These are phyloP conservation scores for Raphanus hybrid DNA, from an alignment of 441 rosid genomes.

Conservation along the genomic window DNA sequence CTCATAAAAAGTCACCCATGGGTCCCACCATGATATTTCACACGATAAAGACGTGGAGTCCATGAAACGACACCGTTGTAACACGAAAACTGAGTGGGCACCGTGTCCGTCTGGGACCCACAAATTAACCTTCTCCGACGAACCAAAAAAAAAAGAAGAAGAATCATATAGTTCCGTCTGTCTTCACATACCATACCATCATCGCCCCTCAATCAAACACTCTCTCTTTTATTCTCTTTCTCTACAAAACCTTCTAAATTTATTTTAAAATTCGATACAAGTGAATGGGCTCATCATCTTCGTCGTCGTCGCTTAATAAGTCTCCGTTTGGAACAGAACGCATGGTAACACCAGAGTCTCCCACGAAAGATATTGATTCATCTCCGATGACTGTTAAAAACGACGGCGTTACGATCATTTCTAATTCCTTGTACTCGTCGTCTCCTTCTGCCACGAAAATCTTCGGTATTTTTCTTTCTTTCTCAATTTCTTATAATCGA, in stretches of 20 bases:
- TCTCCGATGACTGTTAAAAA: slow-evolving; percentile 20
- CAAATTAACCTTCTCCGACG: slow-evolving; percentile 30
- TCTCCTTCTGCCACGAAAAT: slow-evolving; percentile 43
- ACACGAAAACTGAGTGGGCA: slow-evolving; percentile 46
- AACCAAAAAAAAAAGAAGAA: slow-evolving; percentile 10
- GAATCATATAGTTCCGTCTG: slow-evolving; percentile 24
- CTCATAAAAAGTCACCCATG: background rate
- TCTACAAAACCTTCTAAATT: background rate
- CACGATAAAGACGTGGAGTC: slow-evolving; percentile 25
- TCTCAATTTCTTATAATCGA: background rate
- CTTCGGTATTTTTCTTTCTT: slow-evolving; percentile 46
- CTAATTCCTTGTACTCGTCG: slow-evolving; percentile 35
- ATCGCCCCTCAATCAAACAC: background rate
- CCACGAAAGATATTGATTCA: slow-evolving; percentile 48
- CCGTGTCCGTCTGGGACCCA: slow-evolving; percentile 44
- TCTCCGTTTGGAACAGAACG: slow-evolving; percentile 52
- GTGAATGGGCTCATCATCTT: slow-evolving; percentile 77
- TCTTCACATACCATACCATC: background rate
- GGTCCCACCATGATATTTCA: slow-evolving; percentile 33
- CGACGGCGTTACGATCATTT: slow-evolving; percentile 36
- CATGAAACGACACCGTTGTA: slow-evolving; percentile 30
- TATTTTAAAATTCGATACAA: background rate
- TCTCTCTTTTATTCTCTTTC: background rate
- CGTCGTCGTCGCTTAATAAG: slow-evolving; percentile 66
- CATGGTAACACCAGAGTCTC: slow-evolving; percentile 63